Base-by-base conservation (phyloP, 768 basidiomycete species). In the Phaeotremella skinneri region DNA sequence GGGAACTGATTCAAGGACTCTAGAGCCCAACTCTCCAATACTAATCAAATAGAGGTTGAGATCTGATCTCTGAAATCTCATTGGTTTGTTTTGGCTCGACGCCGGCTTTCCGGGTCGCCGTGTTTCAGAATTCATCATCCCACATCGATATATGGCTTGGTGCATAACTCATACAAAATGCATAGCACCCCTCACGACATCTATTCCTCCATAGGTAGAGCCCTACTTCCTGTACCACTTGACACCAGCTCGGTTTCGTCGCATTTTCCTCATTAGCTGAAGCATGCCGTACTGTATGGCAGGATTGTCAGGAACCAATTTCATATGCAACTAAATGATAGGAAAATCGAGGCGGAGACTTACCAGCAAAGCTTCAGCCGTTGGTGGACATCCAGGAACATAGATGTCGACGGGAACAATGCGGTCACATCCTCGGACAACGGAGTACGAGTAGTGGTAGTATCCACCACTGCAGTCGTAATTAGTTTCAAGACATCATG, bases 351-450 rank as follows among this genome's bases (percentile, higher is more conserved):
- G 30, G 29, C 51, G 30, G 37, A 11, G 14, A 50, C 51, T 5
- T 39, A 94, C 90, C 11, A 98, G 82, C 39, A 98, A 82, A 14
- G 96, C 96, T 78, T 99, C 96, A n/a, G 96, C 94, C 2, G 79
- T 80, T 2, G 74, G 78, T 34, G 76, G 78, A 66, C 92, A 96
- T 0, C 93, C 94, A 23, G 93, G 94, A 5, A 97, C 94, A 75
- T 97, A 98, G 56, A 97, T 92, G 76, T 98, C 94, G 45, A 99
- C 93, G 2, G 96, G 96, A 4, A 99, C 93, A 69, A 99, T 94
- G 49, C 96, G 85, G 81, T 99, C 96, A 77, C 94, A 98, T 16
- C 96, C 96, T 48, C 96, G 87, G 34, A 98, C 96, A 62, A 99
- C 96, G 27, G 93, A 92, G 79, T 99, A 99, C 26, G 94, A 96